Base-by-base conservation (phyloP, 2,329 filamentous ascomycete genomes). In the Colletotrichum lini region DNA sequence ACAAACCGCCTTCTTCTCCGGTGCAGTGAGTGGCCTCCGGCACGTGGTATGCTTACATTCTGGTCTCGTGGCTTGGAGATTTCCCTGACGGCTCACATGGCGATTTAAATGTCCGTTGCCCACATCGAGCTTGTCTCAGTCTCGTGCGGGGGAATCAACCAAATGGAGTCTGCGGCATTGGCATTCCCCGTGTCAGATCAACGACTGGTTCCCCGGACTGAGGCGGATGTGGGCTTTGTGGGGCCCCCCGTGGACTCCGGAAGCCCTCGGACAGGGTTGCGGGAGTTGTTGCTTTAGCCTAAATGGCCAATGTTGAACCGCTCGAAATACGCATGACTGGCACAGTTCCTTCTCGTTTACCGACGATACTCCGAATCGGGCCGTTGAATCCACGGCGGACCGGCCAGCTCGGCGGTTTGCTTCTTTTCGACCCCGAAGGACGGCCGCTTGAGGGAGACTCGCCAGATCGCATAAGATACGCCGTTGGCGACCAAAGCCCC, bases 311-410 rank as follows among this genome's bases (percentile, higher is more conserved):
- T 53, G n/a, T 57, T 38, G 50, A 12, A 12, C 58, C 12, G 49
- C 26, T 21, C 45, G 42, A 40, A 47, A n/a, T 21, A 67, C 68
- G 57, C 68, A 44, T 67, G 57, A 67, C 67, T 52, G 64, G 42
- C 42, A 45, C 44, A 57, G 21, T 57, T 58, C 57, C 52, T 57
- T 47, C 64, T 13, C 40, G 45, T 69, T 72, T 69, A 21, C 69
- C 69, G 69, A 69, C 69, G 65, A 67, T 64, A 56, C 59, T 64
- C 69, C 69, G 53, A 59, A 63, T 69, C 53, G 56, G 65, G 65
- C 45, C 56, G 54, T 38, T 26, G 45, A 42, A 40, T 47, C 47
- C 35, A 66, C 47, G 63, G 23, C 30, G 2, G 23, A 52, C 44
- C 56, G 40, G 63, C 67, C 66, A 61, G 38, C 56, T 71, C 57